phyloP scores from a whole-genome alignment of 306 rosid genomes.

The Prunus fruticosa region DNA sequence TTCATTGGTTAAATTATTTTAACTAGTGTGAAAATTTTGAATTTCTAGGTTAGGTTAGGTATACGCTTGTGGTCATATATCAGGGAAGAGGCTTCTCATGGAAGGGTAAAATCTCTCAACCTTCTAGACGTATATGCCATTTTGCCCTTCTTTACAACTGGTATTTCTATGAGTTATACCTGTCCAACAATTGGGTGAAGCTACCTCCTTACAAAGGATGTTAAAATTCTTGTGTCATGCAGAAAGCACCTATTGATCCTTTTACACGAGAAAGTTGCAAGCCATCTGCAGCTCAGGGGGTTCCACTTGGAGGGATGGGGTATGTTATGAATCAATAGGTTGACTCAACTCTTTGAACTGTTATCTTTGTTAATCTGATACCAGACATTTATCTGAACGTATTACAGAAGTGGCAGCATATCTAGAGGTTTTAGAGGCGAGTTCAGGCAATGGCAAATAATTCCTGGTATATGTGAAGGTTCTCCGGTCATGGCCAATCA shows the following conservation, averaged over 20 bases:
- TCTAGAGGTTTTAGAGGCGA: constrained; percentile 99
- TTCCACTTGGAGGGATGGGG: constrained; percentile 99
- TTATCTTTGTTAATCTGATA: constrained; percentile 18
- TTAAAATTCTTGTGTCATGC: constrained; percentile 28
- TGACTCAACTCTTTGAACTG: not conserved
- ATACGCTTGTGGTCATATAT: constrained; percentile 96
- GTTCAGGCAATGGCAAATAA: constrained; percentile 92
- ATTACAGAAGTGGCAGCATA: constrained; percentile 91
- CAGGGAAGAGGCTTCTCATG: constrained; percentile 98
- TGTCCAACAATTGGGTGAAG: not conserved
- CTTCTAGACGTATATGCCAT: constrained; percentile 8
- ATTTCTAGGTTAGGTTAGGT: constrained; percentile 74
- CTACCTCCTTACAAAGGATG: not conserved
- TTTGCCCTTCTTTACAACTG: not conserved
- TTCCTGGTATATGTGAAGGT: constrained; percentile 81
- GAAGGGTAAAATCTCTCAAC: constrained; percentile 70
- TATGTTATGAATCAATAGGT: constrained; percentile 31
- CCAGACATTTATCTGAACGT: constrained; percentile 19
- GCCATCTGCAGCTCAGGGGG: constrained; percentile 99
- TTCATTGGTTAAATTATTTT: not conserved
- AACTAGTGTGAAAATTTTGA: constrained; percentile 15
- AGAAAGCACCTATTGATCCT: constrained; percentile 99
- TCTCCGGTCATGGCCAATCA: constrained; percentile 99
- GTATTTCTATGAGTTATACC: not conserved
- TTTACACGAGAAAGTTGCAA: constrained; percentile 91